Evolutionary conservation across 2,329 filamentous ascomycete species (phyloP).

Genomic region (Colletotrichum lindemuthianum): DNA sequence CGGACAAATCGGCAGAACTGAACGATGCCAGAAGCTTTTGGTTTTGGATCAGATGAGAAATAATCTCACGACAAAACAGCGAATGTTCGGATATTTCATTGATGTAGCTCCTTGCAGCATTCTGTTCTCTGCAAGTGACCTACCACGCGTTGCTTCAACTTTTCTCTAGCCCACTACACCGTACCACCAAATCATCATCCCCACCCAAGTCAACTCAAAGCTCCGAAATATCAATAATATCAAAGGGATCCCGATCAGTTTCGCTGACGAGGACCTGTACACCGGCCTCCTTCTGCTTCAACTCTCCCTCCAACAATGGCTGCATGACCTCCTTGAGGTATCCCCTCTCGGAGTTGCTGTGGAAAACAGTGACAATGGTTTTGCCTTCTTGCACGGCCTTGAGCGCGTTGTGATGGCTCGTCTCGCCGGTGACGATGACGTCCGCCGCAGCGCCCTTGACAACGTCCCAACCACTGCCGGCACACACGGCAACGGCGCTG

Average conservation of each 20-base stretch:
- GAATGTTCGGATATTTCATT: neutral
- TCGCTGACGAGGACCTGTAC: constrained; percentile 79
- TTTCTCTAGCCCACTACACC: neutral
- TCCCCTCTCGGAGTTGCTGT: constrained; percentile 90
- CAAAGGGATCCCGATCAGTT: constrained; percentile 87
- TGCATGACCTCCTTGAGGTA: constrained; percentile 80
- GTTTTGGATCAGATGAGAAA: neutral
- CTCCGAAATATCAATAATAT: constrained; percentile 69
- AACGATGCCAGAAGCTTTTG: neutral
- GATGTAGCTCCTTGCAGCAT: neutral
- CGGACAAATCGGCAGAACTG: constrained; percentile 2
- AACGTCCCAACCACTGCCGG: constrained; percentile 85
- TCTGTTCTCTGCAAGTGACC: too few species aligned
- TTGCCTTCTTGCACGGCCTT: constrained; percentile 85
- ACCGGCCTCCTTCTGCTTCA: constrained; percentile 61
- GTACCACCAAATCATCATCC: neutral
- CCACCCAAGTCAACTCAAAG: constrained; percentile 41
- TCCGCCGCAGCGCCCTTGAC: constrained; percentile 78
- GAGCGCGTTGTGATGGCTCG: constrained; percentile 92
- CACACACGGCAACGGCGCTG: constrained; percentile 82
- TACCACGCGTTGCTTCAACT: neutral
- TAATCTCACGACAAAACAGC: too few species aligned
- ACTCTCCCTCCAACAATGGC: constrained; percentile 67
- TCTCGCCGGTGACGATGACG: constrained; percentile 88
- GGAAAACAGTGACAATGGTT: constrained; percentile 86